Conservation (phyloP, 1,284 basidiomycete genomes). For the Takashimella koratensis region DNA sequence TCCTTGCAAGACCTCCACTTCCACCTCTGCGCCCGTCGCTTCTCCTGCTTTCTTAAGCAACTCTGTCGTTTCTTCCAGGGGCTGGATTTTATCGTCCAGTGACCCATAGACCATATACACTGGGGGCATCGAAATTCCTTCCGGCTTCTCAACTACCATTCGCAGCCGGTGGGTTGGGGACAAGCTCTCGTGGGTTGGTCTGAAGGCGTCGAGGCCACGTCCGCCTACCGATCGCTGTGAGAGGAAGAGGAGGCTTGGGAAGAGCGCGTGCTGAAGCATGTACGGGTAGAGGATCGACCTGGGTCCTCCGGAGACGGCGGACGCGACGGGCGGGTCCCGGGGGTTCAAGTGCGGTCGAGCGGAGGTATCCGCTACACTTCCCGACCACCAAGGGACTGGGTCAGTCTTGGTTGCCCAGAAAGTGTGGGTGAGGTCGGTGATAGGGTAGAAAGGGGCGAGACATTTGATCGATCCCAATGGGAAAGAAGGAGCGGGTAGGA, state of each 20-base stretch:
- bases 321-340: slow-evolving; percentile 35
- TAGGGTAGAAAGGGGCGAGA: slow-evolving; percentile 45
- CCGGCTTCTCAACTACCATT: slow-evolving; percentile 6
- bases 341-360: slow-evolving; percentile 40
- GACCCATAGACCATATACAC: slow-evolving; percentile 38
- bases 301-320: slow-evolving; percentile 38
- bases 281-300: slow-evolving; percentile 44
- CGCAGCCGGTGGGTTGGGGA: slow-evolving; percentile 34
- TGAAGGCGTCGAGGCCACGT: slow-evolving; percentile 33
- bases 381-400: slow-evolving; percentile 41
- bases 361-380: slow-evolving; percentile 33
- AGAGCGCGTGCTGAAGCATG: slow-evolving; percentile 46
- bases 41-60: slow-evolving; percentile 9
- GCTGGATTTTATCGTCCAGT: slow-evolving; percentile 39
- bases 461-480: slow-evolving; percentile 4
- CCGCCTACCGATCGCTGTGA: slow-evolving; percentile 34
- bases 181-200: slow-evolving; percentile 31
- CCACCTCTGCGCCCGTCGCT: slow-evolving; percentile 8
- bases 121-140: slow-evolving; percentile 10
- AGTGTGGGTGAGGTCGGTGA: slow-evolving; percentile 41
- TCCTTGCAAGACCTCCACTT: slow-evolving; percentile 29
- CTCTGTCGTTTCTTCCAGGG: slow-evolving; percentile 34
- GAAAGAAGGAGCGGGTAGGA: not conserved
- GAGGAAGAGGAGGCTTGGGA: slow-evolving; percentile 41
- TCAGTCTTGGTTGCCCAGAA: slow-evolving; percentile 47